Evolutionary conservation across 495 filamentous ascomycete genomes (phyloP), one percentile per base, ranked within the genome.

Genomic region (Daldinia caldariorum): DNA sequence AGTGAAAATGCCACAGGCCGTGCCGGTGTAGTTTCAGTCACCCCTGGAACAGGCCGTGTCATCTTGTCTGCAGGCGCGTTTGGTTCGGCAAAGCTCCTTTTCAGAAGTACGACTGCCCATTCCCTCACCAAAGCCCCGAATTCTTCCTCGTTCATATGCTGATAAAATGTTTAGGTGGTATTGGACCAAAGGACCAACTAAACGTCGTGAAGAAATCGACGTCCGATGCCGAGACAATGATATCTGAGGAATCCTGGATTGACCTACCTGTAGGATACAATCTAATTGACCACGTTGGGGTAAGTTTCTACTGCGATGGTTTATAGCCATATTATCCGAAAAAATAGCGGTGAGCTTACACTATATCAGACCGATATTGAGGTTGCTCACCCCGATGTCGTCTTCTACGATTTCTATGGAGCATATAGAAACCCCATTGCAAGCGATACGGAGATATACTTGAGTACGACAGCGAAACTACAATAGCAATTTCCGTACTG

Each of bases 251-350:
- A 3, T 67, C 86, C 7, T 90, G 88, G 88, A 87, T 91, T 69
- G 78, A 87, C 50, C 82, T 89, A 13, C 89, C 89, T 9, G 89
- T 91, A 9, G 89, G 89, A 47, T 81, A 87, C 58, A 89, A 88
- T 58, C 74, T 90, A 29, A 83, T 86, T 60, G 89, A 90, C 62
- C 88, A 91, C 74, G 81, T 85, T 47, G 87, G 88, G 64, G 73
- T 75, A 31, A 73, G 73, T 26, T 26, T 26, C 26, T 67, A 35
- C 13, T 29, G 26, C n/a, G 7, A 39, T 10, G 0, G n/a, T 20
- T 9, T 32, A 29, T 9, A 37, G 5, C 4, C 1, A 14, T 39
- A 6, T 32, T 38, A 37, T 34, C 12, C 14, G 34, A 6, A 16
- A 3, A 0, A 2, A 8, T 47, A 13, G 31, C 18, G 58, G 58